Evolutionary conservation across 1,139 yeast genomes (phyloP).

Genomic region (Yamadazyma jaroonii): DNA sequence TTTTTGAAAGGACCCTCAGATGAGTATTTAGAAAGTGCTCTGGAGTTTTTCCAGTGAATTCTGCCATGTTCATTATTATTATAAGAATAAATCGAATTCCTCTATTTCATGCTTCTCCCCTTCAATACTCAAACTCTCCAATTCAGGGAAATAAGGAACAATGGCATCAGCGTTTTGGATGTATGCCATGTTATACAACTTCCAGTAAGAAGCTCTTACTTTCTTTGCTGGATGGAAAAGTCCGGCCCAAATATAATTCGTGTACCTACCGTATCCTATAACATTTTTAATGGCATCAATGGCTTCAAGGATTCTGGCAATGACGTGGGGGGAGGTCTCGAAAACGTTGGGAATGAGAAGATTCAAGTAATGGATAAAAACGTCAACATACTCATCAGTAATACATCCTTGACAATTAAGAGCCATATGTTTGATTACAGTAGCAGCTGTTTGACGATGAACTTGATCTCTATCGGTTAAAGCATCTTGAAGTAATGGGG

Average conservation of each 20-base stretch:
- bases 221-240: slow-evolving; percentile 90
- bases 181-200: slow-evolving; percentile 72
- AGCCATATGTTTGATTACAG: slow-evolving; percentile 80
- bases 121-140: slow-evolving; percentile 29
- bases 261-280: slow-evolving; percentile 70
- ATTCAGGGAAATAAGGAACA: slow-evolving; percentile 78
- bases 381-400: slow-evolving; percentile 65
- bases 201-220: slow-evolving; percentile 87
- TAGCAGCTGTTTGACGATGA: slow-evolving; percentile 94
- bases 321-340: slow-evolving; percentile 95
- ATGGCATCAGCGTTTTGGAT: slow-evolving; percentile 71
- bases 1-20: no score
- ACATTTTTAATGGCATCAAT: slow-evolving; percentile 71
- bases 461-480: slow-evolving; percentile 88
- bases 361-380: slow-evolving; percentile 66
- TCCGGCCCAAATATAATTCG: slow-evolving; percentile 85
- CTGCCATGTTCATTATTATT: no score
- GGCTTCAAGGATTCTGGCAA: slow-evolving; percentile 76
- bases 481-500: slow-evolving; percentile 87
- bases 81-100: slow-evolving; percentile 37
- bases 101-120: slow-evolving; percentile 24
- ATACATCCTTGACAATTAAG: slow-evolving; percentile 76
- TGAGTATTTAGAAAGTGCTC: not conserved
- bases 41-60: slow-evolving; percentile 6
- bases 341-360: slow-evolving; percentile 78